phyloP scores from a whole-genome alignment of 768 basidiomycete species.

The Rhodotorula graminis region DNA sequence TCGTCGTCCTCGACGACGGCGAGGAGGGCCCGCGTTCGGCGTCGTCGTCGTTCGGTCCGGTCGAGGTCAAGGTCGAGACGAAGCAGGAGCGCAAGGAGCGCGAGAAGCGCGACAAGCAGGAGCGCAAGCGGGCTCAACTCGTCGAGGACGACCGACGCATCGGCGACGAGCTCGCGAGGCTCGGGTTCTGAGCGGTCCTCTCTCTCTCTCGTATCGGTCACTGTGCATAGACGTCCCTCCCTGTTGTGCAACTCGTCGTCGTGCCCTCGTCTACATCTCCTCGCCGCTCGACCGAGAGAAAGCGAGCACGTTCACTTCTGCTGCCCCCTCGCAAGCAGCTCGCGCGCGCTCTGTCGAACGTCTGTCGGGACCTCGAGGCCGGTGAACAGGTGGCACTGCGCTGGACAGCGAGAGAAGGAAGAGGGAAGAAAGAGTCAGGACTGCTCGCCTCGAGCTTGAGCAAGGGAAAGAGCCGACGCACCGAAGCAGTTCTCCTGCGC shows the following conservation, averaged over 20 bases:
- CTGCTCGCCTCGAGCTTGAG: too few species aligned
- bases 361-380: neutral
- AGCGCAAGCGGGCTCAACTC: neutral
- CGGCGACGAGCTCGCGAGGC: neutral
- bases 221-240: neutral
- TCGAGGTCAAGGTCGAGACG: neutral
- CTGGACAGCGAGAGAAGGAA: neutral
- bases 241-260: neutral
- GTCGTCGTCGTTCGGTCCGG: neutral
- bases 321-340: neutral
- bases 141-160: neutral
- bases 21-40: neutral
- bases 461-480: neutral
- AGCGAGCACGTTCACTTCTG: neutral
- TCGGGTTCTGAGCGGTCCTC: neutral
- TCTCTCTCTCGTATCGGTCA: neutral
- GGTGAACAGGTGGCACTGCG: neutral
- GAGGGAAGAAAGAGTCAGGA: neutral
- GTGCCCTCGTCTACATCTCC: neutral
- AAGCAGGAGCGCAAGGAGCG: neutral
- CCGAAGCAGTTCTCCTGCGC: constrained; percentile 1
- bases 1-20: neutral
- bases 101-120: neutral
- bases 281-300: neutral
- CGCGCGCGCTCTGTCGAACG: neutral